A percentile compares a stretch with the other conserved stretches of the same genome.
phyloP scores from a whole-genome alignment of 179 eudicot species.

The Spergularia azorica region DNA sequence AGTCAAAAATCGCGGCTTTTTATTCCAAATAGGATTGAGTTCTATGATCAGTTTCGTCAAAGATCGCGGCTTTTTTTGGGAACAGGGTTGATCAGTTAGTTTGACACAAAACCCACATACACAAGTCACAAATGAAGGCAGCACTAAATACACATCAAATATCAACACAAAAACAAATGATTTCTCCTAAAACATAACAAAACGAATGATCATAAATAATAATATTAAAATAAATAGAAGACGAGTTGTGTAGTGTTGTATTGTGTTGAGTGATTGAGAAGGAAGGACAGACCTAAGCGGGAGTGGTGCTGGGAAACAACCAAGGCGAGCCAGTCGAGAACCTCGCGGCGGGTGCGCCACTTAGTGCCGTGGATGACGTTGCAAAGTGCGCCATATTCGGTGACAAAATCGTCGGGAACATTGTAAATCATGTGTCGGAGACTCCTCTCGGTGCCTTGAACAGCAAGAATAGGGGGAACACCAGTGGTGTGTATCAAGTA shows the following conservation, averaged over 20 bases:
- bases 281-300: constrained; percentile 11
- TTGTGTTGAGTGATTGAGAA: too few species aligned
- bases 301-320: constrained; percentile 24
- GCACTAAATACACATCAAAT: too few species aligned
- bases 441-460: constrained; percentile 50
- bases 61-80: too few species aligned
- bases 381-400: constrained; percentile 26
- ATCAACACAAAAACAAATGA: too few species aligned
- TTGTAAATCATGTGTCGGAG: constrained; percentile 46
- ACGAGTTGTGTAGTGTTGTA: too few species aligned
- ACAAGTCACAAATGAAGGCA: too few species aligned
- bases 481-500: constrained; percentile 33
- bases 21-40: too few species aligned
- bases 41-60: too few species aligned
- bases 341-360: constrained; percentile 47
- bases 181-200: background rate
- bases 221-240: too few species aligned
- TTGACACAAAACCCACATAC: too few species aligned
- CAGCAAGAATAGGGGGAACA: constrained; percentile 36
- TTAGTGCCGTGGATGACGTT: constrained; percentile 25
- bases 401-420: constrained; percentile 36
- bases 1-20: too few species aligned
- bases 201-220: background rate
- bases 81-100: too few species aligned
- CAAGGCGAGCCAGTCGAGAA: constrained; percentile 43